Base-by-base conservation (phyloP, 2,329 filamentous ascomycete genomes). In the Alternaria infectoria region DNA sequence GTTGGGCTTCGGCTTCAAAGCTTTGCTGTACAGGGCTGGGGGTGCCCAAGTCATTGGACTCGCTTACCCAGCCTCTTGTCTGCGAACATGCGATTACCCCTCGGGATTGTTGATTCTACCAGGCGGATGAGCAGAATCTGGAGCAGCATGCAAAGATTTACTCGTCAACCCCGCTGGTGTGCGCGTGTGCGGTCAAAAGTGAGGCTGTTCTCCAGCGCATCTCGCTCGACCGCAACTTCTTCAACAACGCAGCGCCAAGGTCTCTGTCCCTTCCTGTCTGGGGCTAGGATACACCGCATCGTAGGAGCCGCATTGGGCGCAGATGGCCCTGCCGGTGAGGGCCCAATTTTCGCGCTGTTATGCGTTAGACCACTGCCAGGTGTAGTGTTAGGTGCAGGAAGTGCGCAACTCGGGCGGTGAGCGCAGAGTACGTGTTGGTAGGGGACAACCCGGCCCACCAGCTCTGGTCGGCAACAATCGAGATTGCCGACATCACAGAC, bases 1-100 rank as follows among this genome's bases (percentile, higher is more conserved):
- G 70, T 73, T 74, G 71, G 70, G 71, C 71, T 61, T 68, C 64
- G 68, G 59, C 61, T 61, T 65, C 63, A 52, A 54, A 62, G 57
- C 62, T 68, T 64, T 65, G 68, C 68, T 66, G 69, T 61, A 58
- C 36, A 40, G 36, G 65, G 68, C 67, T 71, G 67, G 70, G 65
- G 54, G 57, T 57, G 59, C 67, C 69, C 66, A 65, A 66, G 67
- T 65, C 66, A 72, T 68, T 72, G 67, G 71, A 66, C 68, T 68
- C 67, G 67, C 67, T 69, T 68, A 67, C 64, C 65, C 68, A 70
- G 61, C 65, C 65, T 60, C 59, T 64, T 62, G 56, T 61, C 49
- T 70, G 66, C 66, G 66, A 70, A 70, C 66, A 64, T 62, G 55
- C 49, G 59, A 52, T 65, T 65, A 54, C 59, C 32, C 55, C 55